Percentiles rank a stretch among this genome's conserved stretches.
These are phyloP conservation scores for Pleodorina starrii DNA, from an alignment of 139 green algal species.

Conservation along the genomic window DNA sequence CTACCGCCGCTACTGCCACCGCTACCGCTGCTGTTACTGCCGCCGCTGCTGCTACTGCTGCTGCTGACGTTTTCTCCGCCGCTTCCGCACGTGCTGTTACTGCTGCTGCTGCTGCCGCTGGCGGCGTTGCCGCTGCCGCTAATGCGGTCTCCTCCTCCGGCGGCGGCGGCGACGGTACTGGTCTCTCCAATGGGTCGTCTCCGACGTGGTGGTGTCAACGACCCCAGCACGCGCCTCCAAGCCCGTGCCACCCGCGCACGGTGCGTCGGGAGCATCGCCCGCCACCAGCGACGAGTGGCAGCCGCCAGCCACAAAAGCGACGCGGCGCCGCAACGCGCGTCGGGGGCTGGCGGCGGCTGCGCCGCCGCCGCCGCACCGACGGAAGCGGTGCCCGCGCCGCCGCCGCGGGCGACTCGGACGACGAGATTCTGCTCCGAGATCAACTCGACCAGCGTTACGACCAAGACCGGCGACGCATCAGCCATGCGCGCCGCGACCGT, in stretches of 20 bases:
- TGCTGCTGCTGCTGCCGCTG: no score
- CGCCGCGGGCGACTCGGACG: not conserved
- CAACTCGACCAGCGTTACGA: not conserved
- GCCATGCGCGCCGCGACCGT: not conserved
- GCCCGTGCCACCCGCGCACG: not conserved
- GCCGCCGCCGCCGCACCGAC: not conserved
- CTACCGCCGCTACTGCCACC: no score
- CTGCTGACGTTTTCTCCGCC: no score
- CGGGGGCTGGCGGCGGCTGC: not conserved
- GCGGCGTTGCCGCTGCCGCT: no score
- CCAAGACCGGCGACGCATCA: not conserved
- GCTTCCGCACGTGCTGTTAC: no score
- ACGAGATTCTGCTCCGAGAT: not conserved
- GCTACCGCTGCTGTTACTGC: no score
- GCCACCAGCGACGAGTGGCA: not conserved
- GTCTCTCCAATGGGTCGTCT: no score
- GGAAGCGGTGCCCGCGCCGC: not conserved
- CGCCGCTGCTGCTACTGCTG: no score
- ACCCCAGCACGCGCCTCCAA: not conserved
- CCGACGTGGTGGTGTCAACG: no score
- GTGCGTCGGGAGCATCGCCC: not conserved
- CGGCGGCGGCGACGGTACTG: no score
- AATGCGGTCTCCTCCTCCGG: no score
- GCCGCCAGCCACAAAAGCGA: constrained; percentile 23
- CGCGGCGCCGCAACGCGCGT: not conserved